Base-by-base conservation (phyloP, 768 basidiomycete genomes). In the Auricularia cornea region DNA sequence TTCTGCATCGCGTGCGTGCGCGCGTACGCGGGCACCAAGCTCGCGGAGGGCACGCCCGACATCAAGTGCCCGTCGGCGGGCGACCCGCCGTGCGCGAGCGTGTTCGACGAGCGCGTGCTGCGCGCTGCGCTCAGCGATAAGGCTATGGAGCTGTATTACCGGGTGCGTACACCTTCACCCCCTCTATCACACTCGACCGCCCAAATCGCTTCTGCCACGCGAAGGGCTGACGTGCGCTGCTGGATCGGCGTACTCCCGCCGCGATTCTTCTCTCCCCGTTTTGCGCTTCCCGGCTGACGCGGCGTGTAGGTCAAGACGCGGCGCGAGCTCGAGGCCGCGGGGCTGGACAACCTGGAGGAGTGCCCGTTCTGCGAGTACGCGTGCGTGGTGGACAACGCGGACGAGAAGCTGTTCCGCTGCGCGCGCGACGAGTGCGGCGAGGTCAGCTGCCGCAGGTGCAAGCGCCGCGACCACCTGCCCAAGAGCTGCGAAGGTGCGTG, bases 321-420 rank as follows among this genome's bases (percentile, higher is more conserved):
- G 40, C 88, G 90, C 71, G 90, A 93, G 67, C 84, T 96, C 33
- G 85, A 88, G 63, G 83, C 81, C 0, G 94, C 94, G 20, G 84
- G 80, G 2, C 70, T 97, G 38, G 90, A 91, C 56, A 85, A 85
- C 3, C 77, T 96, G 14, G 93, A 94, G 72, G 89, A 89, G 68
- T 97, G 94, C 71, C 94, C 94, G 3, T 91, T 88, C 67, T 97
- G 94, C 75, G 91, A 93, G 51, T 97, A 83, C 76, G 89, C 85
- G 63, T 86, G 85, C 67, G 84, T 90, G n/a, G 85, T 92, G 61
- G 90, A 90, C 60, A 81, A 86, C 61, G 73, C 72, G 40, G 76
- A 83, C 59, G 89, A 91, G 70, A 87, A 82, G 71, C 73, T 92
- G 32, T 81, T 89, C 63, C 64, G 78, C 66, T 83, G 82, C 62